Evolutionary conservation across 352 stramenopile genomes (phyloP).

Genomic region (Phytophthora europaea): DNA sequence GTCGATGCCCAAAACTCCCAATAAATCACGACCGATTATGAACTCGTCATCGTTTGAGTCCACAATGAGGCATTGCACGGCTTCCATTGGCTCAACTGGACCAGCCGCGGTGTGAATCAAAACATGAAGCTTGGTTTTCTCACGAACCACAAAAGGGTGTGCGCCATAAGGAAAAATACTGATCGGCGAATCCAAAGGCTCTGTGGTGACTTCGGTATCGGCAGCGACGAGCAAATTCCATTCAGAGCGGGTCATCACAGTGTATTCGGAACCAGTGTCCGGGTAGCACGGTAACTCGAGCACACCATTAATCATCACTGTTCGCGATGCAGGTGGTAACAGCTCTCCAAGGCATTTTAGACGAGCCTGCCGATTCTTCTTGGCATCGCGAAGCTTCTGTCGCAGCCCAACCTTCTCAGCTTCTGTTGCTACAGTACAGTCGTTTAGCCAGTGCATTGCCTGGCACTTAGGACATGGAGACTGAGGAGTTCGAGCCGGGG

Average conservation of each 20-base stretch:
- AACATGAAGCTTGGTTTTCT: conserved; percentile 6
- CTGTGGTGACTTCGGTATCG: not conserved
- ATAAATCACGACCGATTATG: conserved; percentile 24
- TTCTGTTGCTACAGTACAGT: not conserved
- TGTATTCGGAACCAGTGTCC: not conserved
- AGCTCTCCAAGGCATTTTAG: not conserved
- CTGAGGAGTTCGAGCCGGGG: too few species aligned
- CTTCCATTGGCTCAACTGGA: conserved; percentile 3
- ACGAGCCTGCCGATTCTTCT: not conserved
- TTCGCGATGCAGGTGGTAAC: not conserved
- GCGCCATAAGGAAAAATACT: conserved; percentile 8
- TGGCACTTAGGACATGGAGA: not conserved
- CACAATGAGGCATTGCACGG: conserved; percentile 9
- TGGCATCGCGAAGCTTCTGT: not conserved
- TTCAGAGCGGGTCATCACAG: conserved; percentile 12
- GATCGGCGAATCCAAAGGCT: not conserved
- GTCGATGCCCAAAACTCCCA: conserved; percentile 13
- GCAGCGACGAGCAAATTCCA: not conserved
- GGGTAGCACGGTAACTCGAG: not conserved
- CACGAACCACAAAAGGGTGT: not conserved
- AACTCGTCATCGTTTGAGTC: conserved; percentile 17
- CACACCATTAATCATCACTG: not conserved
- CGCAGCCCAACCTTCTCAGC: not conserved
- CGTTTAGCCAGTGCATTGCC: not conserved
- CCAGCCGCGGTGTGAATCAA: conserved; percentile 22